Percentiles rank a stretch among this genome's conserved stretches.
phyloP scores from a whole-genome alignment of 805 yeast species.

The Kodamaea jinghongensis region DNA sequence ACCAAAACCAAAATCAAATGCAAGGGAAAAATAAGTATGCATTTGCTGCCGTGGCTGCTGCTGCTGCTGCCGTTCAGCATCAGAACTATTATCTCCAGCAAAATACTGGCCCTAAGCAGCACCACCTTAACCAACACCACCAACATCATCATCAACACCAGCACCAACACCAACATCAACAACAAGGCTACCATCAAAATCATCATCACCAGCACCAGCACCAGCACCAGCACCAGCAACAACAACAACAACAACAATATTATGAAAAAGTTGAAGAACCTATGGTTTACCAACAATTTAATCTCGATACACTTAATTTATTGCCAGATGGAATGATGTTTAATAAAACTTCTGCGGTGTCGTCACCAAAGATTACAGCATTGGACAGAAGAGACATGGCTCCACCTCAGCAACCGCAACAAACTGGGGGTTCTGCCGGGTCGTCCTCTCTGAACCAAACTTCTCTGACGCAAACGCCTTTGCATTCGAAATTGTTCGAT shows the following conservation, averaged over 20 bases:
- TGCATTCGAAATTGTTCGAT: slow-evolving; percentile 19
- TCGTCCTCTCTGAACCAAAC: slow-evolving; percentile 1
- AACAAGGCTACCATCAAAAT: not conserved
- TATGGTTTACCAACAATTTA: slow-evolving; percentile 9
- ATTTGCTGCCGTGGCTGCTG: slow-evolving; percentile 28
- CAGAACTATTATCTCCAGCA: slow-evolving; percentile 14
- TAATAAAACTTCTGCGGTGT: too few species aligned
- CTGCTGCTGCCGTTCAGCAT: slow-evolving; percentile 33
- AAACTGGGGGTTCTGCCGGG: slow-evolving; percentile 7
- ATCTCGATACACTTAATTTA: not conserved
- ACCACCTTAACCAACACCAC: slow-evolving; percentile 8
- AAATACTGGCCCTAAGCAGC: not conserved
- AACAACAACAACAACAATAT: not conserved
- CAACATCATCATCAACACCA: slow-evolving; percentile 8
- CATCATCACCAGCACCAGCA: slow-evolving; percentile 1
- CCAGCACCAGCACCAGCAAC: slow-evolving; percentile 9
- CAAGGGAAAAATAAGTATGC: slow-evolving; percentile 22
- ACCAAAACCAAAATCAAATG: slow-evolving; percentile 13
- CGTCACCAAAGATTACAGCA: slow-evolving; percentile 11
- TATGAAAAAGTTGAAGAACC: too few species aligned
- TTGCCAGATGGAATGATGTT: too few species aligned
- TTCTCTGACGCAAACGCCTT: slow-evolving; percentile 10
- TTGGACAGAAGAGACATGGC: slow-evolving; percentile 2
- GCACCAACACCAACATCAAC: slow-evolving; percentile 10
- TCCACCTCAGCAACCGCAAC: slow-evolving; percentile 10